A percentile compares a stretch with the other conserved stretches of the same genome.
Evolutionary conservation across 2,329 filamentous ascomycete species (phyloP).

Genomic region (Colletotrichum noveboracense): DNA sequence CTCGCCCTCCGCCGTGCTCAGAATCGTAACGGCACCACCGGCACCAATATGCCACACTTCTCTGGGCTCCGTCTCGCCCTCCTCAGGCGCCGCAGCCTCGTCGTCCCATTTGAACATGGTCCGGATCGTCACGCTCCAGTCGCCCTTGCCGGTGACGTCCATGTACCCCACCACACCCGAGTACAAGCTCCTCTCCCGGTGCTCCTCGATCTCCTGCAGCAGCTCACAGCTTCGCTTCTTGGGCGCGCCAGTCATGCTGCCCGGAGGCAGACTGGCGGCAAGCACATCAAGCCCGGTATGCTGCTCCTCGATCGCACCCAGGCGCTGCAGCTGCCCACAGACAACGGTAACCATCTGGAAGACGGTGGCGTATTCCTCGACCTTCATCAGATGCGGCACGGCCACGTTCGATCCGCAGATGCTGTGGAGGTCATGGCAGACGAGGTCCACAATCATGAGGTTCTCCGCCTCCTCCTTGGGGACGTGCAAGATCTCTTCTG

Average conservation of each 20-base stretch:
- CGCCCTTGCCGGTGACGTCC: slow-evolving; percentile 82
- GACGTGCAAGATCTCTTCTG: slow-evolving; percentile 74
- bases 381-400: slow-evolving; percentile 80
- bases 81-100: slow-evolving; percentile 44
- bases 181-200: slow-evolving; percentile 75
- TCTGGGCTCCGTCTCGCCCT: slow-evolving; percentile 32
- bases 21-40: slow-evolving; percentile 85
- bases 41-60: slow-evolving; percentile 86
- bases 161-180: slow-evolving; percentile 90
- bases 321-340: slow-evolving; percentile 64
- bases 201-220: slow-evolving; percentile 70
- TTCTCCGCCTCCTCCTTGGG: slow-evolving; percentile 96
- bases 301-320: slow-evolving; percentile 18
- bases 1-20: slow-evolving; percentile 82
- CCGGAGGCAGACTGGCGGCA: slow-evolving; percentile 79
- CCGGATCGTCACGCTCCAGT: slow-evolving; percentile 91
- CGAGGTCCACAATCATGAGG: slow-evolving; percentile 96
- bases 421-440: slow-evolving; percentile 91
- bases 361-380: slow-evolving; percentile 91
- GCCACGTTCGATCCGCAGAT: slow-evolving; percentile 77
- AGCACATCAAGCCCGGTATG: slow-evolving; percentile 78
- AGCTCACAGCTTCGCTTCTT: slow-evolving; percentile 93
- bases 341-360: slow-evolving; percentile 93
- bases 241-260: slow-evolving; percentile 95
- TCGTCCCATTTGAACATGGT: slow-evolving; percentile 78